These are phyloP conservation scores for Metschnikowia similis DNA, from an alignment of 805 yeast genomes.

Conservation along the genomic window DNA sequence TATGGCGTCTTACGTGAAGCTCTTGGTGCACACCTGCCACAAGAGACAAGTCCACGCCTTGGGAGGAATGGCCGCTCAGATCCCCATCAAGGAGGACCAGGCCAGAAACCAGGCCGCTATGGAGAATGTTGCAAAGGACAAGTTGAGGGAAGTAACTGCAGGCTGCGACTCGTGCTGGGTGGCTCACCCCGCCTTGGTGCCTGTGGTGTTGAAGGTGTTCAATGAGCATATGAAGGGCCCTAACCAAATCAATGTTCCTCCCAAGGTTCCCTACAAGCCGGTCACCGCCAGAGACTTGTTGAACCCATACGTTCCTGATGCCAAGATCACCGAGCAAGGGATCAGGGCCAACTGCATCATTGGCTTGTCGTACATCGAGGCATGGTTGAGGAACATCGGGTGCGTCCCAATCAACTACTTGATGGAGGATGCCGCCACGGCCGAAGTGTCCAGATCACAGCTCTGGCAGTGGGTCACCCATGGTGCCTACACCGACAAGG, in stretches of 20 bases:
- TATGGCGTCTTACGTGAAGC: conserved; percentile 73
- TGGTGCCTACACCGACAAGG: conserved; percentile 56
- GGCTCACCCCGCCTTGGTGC: conserved; percentile 80
- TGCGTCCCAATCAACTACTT: conserved; percentile 82
- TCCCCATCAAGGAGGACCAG: conserved; percentile 71
- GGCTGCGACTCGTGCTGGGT: conserved; percentile 92
- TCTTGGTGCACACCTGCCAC: conserved; percentile 70
- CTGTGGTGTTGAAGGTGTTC: conserved; percentile 68
- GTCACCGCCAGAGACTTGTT: conserved; percentile 56
- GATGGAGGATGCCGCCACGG: conserved; percentile 91
- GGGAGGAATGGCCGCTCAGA: conserved; percentile 91
- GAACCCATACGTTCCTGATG: conserved; percentile 60
- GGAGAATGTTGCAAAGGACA: conserved; percentile 70
- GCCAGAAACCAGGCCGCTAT: conserved; percentile 62
- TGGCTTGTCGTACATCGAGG: conserved; percentile 78
- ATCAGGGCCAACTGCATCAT: conserved; percentile 68
- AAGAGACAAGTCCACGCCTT: conserved; percentile 78
- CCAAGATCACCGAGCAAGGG: conserved; percentile 64
- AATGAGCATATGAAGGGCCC: conserved; percentile 78
- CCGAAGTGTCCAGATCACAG: conserved; percentile 81
- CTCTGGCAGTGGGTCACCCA: conserved; percentile 82
- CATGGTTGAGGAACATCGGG: conserved; percentile 80
- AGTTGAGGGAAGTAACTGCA: conserved; percentile 68
- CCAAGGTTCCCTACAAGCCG: conserved; percentile 46
- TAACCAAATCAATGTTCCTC: conserved; percentile 62